Evolutionary conservation across 2,329 filamentous ascomycete species (phyloP).

Genomic region (Penicillium glabrum): DNA sequence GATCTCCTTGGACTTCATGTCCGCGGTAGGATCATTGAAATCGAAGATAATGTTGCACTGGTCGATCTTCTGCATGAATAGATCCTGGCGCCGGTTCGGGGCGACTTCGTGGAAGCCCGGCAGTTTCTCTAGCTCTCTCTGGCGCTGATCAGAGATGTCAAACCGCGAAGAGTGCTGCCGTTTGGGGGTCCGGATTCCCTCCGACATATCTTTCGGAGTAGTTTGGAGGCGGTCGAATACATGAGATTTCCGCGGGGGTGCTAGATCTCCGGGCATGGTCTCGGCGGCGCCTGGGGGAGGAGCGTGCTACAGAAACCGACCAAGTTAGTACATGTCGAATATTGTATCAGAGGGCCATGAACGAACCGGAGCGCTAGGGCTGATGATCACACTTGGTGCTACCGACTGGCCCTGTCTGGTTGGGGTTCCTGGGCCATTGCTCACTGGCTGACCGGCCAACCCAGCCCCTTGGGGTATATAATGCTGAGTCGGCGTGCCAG

Average conservation of each 20-base stretch:
- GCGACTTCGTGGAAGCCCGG: slow-evolving; percentile 97
- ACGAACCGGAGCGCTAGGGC: slow-evolving; percentile 86
- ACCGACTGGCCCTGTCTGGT: slow-evolving; percentile 62
- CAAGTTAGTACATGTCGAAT: slow-evolving; percentile 5
- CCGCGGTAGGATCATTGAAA: slow-evolving; percentile 95
- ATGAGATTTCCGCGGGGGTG: slow-evolving; percentile 90
- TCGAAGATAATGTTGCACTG: slow-evolving; percentile 99
- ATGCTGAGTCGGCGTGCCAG: slow-evolving; percentile 36
- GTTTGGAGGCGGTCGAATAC: slow-evolving; percentile 88
- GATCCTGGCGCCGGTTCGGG: slow-evolving; percentile 87
- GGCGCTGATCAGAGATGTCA: slow-evolving; percentile 88
- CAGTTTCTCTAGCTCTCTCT: slow-evolving; percentile 91
- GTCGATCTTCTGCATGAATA: slow-evolving; percentile 99
- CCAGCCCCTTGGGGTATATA: slow-evolving; percentile 38
- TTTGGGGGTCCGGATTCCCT: slow-evolving; percentile 92
- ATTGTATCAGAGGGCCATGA: neutral
- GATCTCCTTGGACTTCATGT: slow-evolving; percentile 99
- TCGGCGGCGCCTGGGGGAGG: slow-evolving; percentile 91
- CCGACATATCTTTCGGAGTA: slow-evolving; percentile 93
- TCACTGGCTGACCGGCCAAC: slow-evolving; percentile 35
- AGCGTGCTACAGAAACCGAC: slow-evolving; percentile 64
- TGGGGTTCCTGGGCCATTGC: slow-evolving; percentile 60
- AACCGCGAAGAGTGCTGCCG: slow-evolving; percentile 97
- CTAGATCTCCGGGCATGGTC: slow-evolving; percentile 96
- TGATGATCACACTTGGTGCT: slow-evolving; percentile 89